Evolutionary conservation across 192 early-diverging fungal genomes (phyloP), one percentile per base, ranked within the genome.

Genomic region (Radiomyces spectabilis): DNA sequence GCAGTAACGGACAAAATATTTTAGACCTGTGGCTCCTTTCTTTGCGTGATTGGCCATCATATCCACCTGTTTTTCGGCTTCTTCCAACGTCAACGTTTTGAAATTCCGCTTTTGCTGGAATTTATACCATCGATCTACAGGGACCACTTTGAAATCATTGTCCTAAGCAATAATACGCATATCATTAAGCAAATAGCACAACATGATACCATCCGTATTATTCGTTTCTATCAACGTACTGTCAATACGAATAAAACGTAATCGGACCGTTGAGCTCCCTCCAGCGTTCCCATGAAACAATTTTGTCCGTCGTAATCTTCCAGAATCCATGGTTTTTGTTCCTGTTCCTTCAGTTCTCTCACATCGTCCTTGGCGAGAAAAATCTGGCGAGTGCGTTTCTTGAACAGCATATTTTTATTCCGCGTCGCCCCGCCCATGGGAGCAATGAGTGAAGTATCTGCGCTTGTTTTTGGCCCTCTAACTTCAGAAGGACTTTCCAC

Each of bases 371-470:
- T 77, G 26, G 86, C 85, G 46, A 88, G 67, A 43, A 71, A 86
- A 18, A 91, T 78, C 65, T 91, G 88, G 38, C 77, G 78, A 12
- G 88, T 91, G 7, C 81, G 75, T 61, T 87, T 88, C 64, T 88
- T 88, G 53, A 90, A 90, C 39, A 90, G 45, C 55, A 84, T 86
- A 57, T 87, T 73, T 46, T 84, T 85, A 61, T 90, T 88, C n/a
- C 84, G 75, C 7, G 77, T 79, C 29, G 86, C 88, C 1, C 85
- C 83, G 16, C 86, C 86, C 48, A 76, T 73, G 1, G 87, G 86
- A 6, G 88, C 86, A 57, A 88, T 88, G 19, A 83, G 46, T 10
- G 80, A 74, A 4, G 82, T 85, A 56, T 79, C 78, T 22, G 76
- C 71, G 32, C 74, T 72, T 15, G 76, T 62, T 48, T 64, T 42